Evolutionary conservation across 306 rosid species (phyloP).

Genomic region (Vicia villosa): DNA sequence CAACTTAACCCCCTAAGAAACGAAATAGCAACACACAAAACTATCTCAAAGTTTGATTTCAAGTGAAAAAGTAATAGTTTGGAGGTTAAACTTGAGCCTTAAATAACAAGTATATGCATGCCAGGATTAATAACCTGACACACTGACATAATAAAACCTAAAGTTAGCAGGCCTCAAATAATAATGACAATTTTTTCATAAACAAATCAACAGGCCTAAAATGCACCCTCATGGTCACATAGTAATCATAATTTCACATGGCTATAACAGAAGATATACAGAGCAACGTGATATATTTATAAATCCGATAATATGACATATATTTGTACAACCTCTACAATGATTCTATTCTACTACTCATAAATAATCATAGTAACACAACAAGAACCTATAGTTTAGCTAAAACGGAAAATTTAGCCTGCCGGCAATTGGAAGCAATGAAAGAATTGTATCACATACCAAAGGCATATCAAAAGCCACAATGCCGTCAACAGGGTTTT

Average conservation of each 20-base stretch:
- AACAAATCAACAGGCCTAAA: conserved; percentile 6
- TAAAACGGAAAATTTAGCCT: background rate
- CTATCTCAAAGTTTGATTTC: background rate
- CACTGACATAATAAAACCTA: background rate
- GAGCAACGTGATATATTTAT: background rate
- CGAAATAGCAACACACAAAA: background rate
- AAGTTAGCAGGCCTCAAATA: background rate
- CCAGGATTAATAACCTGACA: background rate
- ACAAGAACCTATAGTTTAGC: background rate
- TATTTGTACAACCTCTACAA: background rate
- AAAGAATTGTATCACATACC: conserved; percentile 56
- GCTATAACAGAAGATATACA: background rate
- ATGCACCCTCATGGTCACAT: background rate
- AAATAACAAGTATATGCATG: background rate
- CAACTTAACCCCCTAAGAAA: background rate
- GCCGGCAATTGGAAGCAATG: background rate
- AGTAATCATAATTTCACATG: background rate
- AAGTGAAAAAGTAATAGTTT: background rate
- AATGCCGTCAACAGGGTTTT: conserved; percentile 56
- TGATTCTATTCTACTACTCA: conserved; percentile 16
- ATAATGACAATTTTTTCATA: conserved; percentile 4
- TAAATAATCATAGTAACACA: conserved; percentile 14
- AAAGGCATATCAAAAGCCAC: conserved; percentile 90
- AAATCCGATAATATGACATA: conserved; percentile 17
- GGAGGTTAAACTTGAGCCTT: background rate